These are phyloP conservation scores for Lotus japonicus DNA, from an alignment of 306 rosid species.

Conservation along the genomic window DNA sequence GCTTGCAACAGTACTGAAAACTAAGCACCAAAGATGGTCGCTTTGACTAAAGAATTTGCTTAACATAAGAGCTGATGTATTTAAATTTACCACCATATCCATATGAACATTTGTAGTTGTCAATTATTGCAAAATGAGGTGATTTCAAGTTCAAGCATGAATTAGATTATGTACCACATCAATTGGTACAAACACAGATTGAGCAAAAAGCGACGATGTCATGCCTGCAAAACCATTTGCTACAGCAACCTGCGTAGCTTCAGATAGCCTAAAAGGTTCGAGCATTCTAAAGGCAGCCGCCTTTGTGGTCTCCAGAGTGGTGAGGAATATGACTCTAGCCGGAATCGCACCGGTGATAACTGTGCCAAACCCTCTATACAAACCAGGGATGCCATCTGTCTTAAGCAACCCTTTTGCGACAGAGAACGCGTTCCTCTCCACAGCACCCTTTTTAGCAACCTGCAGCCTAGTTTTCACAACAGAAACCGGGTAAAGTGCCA, in stretches of 20 bases:
- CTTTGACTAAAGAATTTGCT: conserved; percentile 5
- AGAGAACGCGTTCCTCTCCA: conserved; percentile 69
- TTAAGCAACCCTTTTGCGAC: conserved; percentile 65
- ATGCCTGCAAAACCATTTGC: conserved; percentile 96
- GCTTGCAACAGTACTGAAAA: not conserved
- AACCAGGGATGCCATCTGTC: conserved; percentile 84
- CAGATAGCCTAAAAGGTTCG: conserved; percentile 70
- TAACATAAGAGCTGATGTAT: not conserved
- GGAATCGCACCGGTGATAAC: conserved; percentile 91
- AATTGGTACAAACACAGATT: conserved; percentile 91
- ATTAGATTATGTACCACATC: conserved; percentile 68
- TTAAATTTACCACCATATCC: conserved; percentile 2
- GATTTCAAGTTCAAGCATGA: conserved; percentile 10
- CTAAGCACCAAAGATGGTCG: not conserved
- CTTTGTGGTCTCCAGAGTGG: conserved; percentile 79
- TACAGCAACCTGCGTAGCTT: conserved; percentile 74
- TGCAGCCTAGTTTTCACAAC: conserved; percentile 94
- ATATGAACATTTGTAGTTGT: not conserved
- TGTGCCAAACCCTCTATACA: conserved; percentile 87
- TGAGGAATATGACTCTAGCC: conserved; percentile 68
- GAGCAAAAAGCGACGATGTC: conserved; percentile 79
- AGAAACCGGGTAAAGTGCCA: conserved; percentile 86
- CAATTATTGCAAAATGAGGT: not conserved
- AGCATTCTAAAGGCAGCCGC: conserved; percentile 56
- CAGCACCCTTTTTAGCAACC: conserved; percentile 65